Conservation (phyloP, 345 rosid species). For the Salix dunnii region DNA sequence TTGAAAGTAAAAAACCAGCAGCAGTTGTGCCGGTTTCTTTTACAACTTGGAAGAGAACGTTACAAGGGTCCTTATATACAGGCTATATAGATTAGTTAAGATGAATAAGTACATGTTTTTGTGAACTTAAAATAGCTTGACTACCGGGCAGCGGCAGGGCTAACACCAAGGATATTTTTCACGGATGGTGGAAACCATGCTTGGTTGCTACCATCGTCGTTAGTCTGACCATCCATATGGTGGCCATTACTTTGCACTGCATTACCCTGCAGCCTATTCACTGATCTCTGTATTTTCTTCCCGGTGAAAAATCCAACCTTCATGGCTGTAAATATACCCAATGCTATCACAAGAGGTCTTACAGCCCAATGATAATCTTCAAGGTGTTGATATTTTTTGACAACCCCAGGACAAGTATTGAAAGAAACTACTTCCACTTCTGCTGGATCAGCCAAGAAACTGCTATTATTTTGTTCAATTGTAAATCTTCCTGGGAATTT, state of each 20-base stretch:
- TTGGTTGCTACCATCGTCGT: conserved; percentile 11
- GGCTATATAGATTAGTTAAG: not conserved
- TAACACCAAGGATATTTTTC: conserved; percentile 39
- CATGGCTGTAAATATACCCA: conserved; percentile 64
- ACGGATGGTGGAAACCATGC: conserved; percentile 54
- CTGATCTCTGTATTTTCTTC: conserved; percentile 48
- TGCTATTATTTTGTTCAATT: conserved; percentile 45
- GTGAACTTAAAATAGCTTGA: not conserved
- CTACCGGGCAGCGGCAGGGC: conserved; percentile 16
- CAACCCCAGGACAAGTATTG: conserved; percentile 51
- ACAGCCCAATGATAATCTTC: conserved; percentile 95
- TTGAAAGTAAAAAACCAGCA: not conserved
- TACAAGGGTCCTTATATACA: not conserved
- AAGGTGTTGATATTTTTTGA: conserved; percentile 74
- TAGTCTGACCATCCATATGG: conserved; percentile 21
- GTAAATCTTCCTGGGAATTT: conserved; percentile 70
- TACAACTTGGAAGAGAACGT: conserved; percentile 2
- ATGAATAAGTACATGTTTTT: not conserved
- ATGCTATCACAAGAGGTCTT: conserved; percentile 69
- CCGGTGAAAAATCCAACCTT: conserved; percentile 54
- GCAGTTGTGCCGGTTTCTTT: not conserved
- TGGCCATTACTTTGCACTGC: conserved; percentile 20
- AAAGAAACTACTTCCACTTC: conserved; percentile 78
- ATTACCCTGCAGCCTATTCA: conserved; percentile 26
- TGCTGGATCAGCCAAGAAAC: conserved; percentile 79